These are phyloP conservation scores for Saccharomycopsis schoenii DNA, from an alignment of 805 yeast species.

Conservation along the genomic window DNA sequence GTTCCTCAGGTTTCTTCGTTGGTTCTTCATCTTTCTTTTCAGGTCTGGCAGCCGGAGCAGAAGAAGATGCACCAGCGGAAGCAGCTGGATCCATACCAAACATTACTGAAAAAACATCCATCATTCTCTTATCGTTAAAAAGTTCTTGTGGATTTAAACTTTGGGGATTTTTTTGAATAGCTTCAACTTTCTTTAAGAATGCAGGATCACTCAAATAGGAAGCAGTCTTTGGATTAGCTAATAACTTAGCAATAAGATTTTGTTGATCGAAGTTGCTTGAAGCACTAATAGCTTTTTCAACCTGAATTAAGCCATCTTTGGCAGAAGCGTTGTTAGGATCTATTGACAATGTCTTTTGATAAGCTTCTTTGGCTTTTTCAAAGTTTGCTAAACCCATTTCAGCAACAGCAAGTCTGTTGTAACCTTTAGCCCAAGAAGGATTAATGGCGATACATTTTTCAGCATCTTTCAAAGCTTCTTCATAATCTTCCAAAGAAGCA, in stretches of 20 bases:
- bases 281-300: conserved; percentile 38
- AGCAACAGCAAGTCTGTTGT: conserved; percentile 90
- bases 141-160: conserved; percentile 53
- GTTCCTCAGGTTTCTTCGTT: conserved; percentile 17
- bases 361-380: conserved; percentile 62
- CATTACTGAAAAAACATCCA: conserved; percentile 78
- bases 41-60: conserved; percentile 22
- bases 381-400: conserved; percentile 74
- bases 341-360: conserved; percentile 68
- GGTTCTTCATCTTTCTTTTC: conserved; percentile 23
- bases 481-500: conserved; percentile 67
- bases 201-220: conserved; percentile 82
- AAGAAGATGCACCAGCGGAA: conserved; percentile 24
- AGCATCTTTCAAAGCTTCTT: conserved; percentile 76
- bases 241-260: conserved; percentile 66
- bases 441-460: conserved; percentile 71
- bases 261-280: conserved; percentile 50
- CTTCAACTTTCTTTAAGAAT: conserved; percentile 57
- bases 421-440: conserved; percentile 91
- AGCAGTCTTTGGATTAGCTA: conserved; percentile 77
- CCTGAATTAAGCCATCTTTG: conserved; percentile 64
- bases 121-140: conserved; percentile 72
- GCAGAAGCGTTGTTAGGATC: conserved; percentile 84
- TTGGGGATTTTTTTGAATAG: conserved; percentile 63
- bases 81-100: conserved; percentile 59